Evolutionary conservation across 768 basidiomycete species (phyloP).

Genomic region (Leccinum barrowsii): DNA sequence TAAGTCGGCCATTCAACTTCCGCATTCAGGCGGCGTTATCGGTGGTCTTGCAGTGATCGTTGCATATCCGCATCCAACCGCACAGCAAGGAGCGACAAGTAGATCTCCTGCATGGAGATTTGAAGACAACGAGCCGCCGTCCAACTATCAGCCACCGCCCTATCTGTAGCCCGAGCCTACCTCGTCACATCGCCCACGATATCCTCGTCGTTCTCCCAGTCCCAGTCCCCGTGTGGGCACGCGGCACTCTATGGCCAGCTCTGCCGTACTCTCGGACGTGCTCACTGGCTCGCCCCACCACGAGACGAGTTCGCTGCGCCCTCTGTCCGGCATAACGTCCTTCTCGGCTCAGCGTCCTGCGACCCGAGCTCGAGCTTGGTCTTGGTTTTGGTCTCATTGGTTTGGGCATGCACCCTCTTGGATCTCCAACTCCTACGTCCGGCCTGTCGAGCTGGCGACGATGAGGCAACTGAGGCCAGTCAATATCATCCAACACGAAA

Average conservation of each 20-base stretch:
- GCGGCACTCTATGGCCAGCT: conserved; percentile 19
- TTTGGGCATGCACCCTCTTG: conserved; percentile 5
- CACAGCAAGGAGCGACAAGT: conserved; percentile 55
- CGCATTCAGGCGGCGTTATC: too few species aligned
- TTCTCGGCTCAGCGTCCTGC: conserved; percentile 39
- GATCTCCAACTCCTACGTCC: conserved; percentile 19
- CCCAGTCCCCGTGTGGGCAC: conserved; percentile 11
- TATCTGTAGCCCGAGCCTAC: conserved; percentile 68
- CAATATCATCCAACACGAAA: too few species aligned
- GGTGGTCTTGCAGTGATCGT: too few species aligned
- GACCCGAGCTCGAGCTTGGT: conserved; percentile 41
- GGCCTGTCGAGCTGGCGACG: conserved; percentile 21
- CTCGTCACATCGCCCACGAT: too few species aligned
- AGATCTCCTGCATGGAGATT: conserved; percentile 49
- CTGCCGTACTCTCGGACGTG: conserved; percentile 18
- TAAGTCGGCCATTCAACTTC: conserved; percentile 9
- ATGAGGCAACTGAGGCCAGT: too few species aligned
- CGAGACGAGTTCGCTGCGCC: conserved; percentile 14
- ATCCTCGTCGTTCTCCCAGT: conserved; percentile 32
- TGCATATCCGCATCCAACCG: conserved; percentile 2
- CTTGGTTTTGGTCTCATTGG: too few species aligned
- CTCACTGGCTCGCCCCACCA: conserved; percentile 11
- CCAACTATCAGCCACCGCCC: conserved; percentile 50
- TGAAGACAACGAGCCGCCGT: conserved; percentile 47
- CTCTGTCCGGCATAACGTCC: conserved; percentile 23